Evolutionary conservation across 345 rosid genomes (phyloP), one percentile per base, ranked within the genome.

Genomic region (Cardamine resedifolia): DNA sequence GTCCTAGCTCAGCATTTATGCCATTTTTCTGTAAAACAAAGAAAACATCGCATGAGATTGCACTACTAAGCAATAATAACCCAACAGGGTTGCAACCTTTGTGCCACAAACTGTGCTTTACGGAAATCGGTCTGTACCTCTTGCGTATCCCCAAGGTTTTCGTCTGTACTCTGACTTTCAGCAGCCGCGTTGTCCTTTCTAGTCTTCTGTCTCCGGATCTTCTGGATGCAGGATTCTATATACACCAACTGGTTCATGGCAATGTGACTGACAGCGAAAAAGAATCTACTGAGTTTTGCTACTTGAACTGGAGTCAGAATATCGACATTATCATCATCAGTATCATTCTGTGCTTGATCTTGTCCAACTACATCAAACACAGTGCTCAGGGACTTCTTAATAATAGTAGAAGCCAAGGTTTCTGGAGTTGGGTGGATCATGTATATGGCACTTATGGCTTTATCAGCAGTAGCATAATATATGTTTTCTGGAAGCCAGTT

Each of bases 241-340:
- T 95, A 95, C 53, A 90, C 90, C 78, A 95, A 79, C 79, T 95
- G 99, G 81, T 86, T 88, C 99, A 95, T 84, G 77, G 99, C 97
- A 79, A 91, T 79, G 66, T 91, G 96, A 81, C 98, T 95, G 49
- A 68, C n/a, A 36, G 90, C 77, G 64, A 95, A 95, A 65, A 95
- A 81, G 73, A 70, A 95, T 86, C 95, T 88, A 73, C 96, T 83
- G 43, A 95, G 93, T 80, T 84, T 95, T 44, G 84, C 71, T 20
- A 83, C 96, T 74, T 88, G 96, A 78, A 87, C 83, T 16, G 89
- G 70, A 39, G 86, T 79, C 74, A 81, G 81, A 51, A 47, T 65
- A 78, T 66, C 82, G 24, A 69, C 38, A 8, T 30, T 58, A 26
- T 44, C 66, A 73, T 33, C 64, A 3, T 81, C 80, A 14, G 31